Conservation (phyloP, 192 early-diverging fungal species). For the Chytriomyces hyalinus region DNA sequence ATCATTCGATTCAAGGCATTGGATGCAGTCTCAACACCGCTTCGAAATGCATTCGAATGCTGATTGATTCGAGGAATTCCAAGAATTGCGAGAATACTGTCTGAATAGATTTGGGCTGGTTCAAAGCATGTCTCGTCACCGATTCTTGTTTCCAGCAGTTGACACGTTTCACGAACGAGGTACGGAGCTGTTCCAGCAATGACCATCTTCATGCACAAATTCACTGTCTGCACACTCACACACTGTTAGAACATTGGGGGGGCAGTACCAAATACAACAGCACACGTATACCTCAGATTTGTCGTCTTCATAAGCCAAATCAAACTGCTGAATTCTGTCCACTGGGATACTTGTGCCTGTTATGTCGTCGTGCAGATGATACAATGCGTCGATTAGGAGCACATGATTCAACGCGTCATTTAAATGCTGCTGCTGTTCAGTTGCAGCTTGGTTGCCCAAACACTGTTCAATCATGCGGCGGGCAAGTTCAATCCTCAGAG, state of each 20-base stretch:
- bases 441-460: too few relatives aligned
- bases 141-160: constrained; percentile 12
- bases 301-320: constrained; percentile 28
- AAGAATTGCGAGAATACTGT: constrained; percentile 32
- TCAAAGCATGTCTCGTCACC: constrained; percentile 8
- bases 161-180: constrained; percentile 34
- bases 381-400: constrained; percentile 28
- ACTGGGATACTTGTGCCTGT: constrained; percentile 22
- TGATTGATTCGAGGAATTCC: constrained; percentile 16
- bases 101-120: constrained; percentile 31
- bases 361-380: constrained; percentile 15
- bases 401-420: constrained; percentile 22
- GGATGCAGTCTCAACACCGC: constrained; percentile 39
- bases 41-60: constrained; percentile 39
- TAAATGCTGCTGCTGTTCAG: too few relatives aligned
- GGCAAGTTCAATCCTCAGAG: too few relatives aligned
- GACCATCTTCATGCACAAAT: constrained; percentile 50
- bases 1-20: constrained; percentile 45
- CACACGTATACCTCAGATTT: constrained; percentile 15
- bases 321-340: constrained; percentile 51
- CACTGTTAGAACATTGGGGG: background rate
- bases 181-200: constrained; percentile 43
- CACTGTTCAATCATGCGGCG: too few relatives aligned
- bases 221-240: background rate
- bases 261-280: background rate